Evolutionary conservation across 176 grass and related monocot genomes (phyloP).

Genomic region (Zea luxurians): DNA sequence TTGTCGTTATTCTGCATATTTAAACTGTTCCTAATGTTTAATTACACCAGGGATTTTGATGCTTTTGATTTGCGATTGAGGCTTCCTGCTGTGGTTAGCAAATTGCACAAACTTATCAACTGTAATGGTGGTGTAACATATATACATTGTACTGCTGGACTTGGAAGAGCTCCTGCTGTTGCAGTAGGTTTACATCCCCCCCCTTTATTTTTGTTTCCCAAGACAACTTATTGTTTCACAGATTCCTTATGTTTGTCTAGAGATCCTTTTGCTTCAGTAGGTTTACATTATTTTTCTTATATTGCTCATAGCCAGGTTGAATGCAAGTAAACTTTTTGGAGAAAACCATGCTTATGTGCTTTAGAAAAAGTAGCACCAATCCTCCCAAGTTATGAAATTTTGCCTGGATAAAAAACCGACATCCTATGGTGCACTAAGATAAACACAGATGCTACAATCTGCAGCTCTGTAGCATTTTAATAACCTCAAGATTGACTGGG

Average conservation of each 20-base stretch:
- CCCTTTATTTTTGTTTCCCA: neutral
- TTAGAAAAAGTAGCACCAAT: neutral
- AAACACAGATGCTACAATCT: slow-evolving; percentile 4
- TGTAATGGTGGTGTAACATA: slow-evolving; percentile 84
- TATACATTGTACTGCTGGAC: slow-evolving; percentile 97
- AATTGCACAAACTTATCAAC: slow-evolving; percentile 75
- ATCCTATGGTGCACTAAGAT: neutral
- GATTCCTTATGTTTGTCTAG: neutral
- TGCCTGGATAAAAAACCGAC: slow-evolving; percentile 1
- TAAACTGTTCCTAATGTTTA: slow-evolving; percentile 30
- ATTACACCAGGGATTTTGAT: slow-evolving; percentile 92
- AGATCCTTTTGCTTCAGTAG: neutral
- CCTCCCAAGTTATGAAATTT: slow-evolving; percentile 15
- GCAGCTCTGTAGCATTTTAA: neutral
- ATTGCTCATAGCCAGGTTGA: neutral
- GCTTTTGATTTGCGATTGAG: slow-evolving; percentile 96
- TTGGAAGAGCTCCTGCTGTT: slow-evolving; percentile 93
- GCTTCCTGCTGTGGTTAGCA: slow-evolving; percentile 92
- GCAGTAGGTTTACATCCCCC: slow-evolving; percentile 57
- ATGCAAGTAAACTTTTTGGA: neutral
- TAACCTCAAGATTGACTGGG: neutral
- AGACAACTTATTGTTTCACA: neutral
- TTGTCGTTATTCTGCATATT: neutral
- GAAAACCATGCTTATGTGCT: neutral
- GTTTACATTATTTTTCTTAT: slow-evolving; percentile 5